These are phyloP conservation scores for Ascochyta koolunga DNA, from an alignment of 2,329 filamentous ascomycete species.

Conservation along the genomic window DNA sequence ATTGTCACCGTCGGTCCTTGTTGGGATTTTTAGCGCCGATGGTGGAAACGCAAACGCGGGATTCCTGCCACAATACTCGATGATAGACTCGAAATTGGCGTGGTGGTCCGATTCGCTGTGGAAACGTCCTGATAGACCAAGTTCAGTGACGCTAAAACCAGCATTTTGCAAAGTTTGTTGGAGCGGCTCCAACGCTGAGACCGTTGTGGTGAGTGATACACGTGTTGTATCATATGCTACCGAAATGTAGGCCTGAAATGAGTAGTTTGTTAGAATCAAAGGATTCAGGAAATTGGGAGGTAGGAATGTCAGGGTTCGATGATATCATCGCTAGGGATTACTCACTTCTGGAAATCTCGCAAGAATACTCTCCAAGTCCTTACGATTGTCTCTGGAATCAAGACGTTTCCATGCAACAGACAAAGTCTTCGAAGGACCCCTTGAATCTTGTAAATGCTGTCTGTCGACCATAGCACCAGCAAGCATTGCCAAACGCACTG, in stretches of 20 bases:
- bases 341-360: not conserved
- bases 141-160: not conserved
- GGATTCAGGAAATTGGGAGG: not conserved
- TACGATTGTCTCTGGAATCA: not conserved
- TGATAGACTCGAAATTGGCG: not conserved
- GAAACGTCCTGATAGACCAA: conserved; percentile 2
- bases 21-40: not conserved
- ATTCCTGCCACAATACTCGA: not conserved
- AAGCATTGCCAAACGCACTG: conserved; percentile 3
- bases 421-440: not conserved
- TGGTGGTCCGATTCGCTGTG: not conserved
- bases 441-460: not conserved
- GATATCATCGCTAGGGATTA: too few species aligned
- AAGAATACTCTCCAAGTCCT: not conserved
- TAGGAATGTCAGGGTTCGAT: too few species aligned
- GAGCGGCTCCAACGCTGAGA: not conserved
- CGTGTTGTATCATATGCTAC: conserved; percentile 1
- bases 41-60: not conserved
- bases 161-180: not conserved
- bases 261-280: not conserved
- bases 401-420: not conserved
- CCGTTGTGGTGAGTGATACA: not conserved
- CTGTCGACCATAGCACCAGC: not conserved
- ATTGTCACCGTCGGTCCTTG: too few species aligned
- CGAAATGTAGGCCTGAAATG: not conserved